Percentiles rank a stretch among this genome's conserved stretches.
These are phyloP conservation scores for Backusella australiensis DNA, from an alignment of 192 early-diverging fungal genomes.

Conservation along the genomic window DNA sequence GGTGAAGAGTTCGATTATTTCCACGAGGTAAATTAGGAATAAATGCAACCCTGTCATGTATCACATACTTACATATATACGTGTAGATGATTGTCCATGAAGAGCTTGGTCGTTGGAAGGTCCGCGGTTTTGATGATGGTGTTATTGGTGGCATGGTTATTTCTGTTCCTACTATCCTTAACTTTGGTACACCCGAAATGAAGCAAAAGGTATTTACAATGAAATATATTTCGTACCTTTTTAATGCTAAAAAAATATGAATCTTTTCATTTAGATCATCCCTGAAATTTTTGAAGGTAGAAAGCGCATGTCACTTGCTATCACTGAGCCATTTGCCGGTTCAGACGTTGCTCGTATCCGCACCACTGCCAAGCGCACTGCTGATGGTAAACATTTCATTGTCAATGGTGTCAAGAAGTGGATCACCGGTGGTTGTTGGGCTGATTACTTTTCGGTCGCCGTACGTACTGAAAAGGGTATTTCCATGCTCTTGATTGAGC, in stretches of 20 bases:
- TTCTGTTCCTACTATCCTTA: conserved; percentile 73
- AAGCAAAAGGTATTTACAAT: conserved; percentile 40
- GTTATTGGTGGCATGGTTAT: conserved; percentile 68
- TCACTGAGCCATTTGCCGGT: conserved; percentile 74
- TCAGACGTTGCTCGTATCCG: conserved; percentile 78
- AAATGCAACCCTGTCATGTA: neutral
- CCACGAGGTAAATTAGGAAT: conserved; percentile 48
- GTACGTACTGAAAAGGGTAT: conserved; percentile 51
- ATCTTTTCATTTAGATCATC: conserved; percentile 27
- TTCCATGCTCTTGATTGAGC: conserved; percentile 67
- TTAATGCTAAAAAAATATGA: neutral
- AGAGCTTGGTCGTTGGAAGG: conserved; percentile 72
- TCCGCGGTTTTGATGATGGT: conserved; percentile 76
- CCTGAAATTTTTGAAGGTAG: conserved; percentile 62
- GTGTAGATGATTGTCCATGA: conserved; percentile 51
- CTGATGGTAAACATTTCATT: conserved; percentile 77
- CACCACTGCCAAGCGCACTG: conserved; percentile 57
- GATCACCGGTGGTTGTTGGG: conserved; percentile 66
- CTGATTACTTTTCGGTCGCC: conserved; percentile 33
- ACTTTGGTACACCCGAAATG: conserved; percentile 68
- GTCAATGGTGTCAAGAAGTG: conserved; percentile 88
- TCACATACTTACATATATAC: neutral
- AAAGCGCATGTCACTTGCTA: conserved; percentile 81
- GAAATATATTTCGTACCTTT: neutral
- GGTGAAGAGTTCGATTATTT: conserved; percentile 67